phyloP scores from a whole-genome alignment of 257 asterid genomes.

The Lavandula angustifolia region DNA sequence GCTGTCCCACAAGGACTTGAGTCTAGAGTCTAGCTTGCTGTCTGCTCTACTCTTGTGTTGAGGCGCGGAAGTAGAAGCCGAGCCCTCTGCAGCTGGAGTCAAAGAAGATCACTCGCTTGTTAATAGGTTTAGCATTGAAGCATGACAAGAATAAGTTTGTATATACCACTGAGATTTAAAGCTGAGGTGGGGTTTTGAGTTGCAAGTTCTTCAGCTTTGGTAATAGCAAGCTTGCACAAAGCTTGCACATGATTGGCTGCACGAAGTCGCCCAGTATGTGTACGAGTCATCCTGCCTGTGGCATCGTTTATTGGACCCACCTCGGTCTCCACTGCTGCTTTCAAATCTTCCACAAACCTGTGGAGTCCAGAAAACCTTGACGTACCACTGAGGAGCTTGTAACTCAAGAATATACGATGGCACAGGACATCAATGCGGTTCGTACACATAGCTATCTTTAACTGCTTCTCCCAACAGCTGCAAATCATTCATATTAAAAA shows the following conservation, averaged over 20 bases:
- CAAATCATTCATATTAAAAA: background rate
- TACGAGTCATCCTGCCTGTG: constrained; percentile 71
- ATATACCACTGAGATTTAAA: background rate
- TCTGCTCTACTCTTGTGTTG: constrained; percentile 2
- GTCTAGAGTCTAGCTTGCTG: background rate
- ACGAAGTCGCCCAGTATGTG: constrained; percentile 6
- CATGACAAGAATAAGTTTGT: too few relatives aligned
- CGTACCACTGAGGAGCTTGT: constrained; percentile 75
- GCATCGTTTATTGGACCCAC: constrained; percentile 83
- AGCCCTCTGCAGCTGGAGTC: background rate
- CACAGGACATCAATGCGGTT: constrained; percentile 77
- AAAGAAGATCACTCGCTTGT: too few relatives aligned
- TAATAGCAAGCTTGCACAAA: constrained; percentile 20
- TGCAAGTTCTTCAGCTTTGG: constrained; percentile 17
- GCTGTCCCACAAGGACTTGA: background rate
- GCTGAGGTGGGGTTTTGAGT: background rate
- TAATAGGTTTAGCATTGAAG: too few relatives aligned
- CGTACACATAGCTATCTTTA: constrained; percentile 72
- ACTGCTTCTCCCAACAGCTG: constrained; percentile 89
- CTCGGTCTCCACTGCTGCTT: constrained; percentile 70
- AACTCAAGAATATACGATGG: constrained; percentile 68
- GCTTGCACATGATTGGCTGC: constrained; percentile 1
- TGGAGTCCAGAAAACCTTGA: constrained; percentile 74
- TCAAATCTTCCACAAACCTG: constrained; percentile 63
- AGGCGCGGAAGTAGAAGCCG: background rate